Base-by-base conservation (phyloP, 352 stramenopile species). In the Elongisporangium anandrum region DNA sequence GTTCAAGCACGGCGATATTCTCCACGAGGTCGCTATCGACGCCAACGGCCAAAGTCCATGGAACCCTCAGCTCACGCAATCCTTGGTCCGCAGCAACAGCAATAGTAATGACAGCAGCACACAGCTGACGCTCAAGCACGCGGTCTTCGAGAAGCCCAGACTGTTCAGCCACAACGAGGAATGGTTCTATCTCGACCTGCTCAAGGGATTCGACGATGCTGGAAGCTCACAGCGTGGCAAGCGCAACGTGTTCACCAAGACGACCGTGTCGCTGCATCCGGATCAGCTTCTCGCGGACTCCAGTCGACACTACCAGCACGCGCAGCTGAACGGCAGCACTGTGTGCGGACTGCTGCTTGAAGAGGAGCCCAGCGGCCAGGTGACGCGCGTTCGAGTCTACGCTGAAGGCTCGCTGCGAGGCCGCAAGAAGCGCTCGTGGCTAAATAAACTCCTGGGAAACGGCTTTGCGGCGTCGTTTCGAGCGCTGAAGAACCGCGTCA, bases 331-430 rank as follows among this genome's bases (percentile, higher is more conserved):
- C 29, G 9, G 29, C 29, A 41, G 29, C 29, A 41, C 29, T 41
- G 9, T 41, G 3, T 61, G 61, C 0, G 72, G 64, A 1, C 78
- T 70, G 39, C 54, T 76, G 17, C 61, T 77, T 17, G 64, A 81
- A 60, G 60, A 69, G 39, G 20, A 68, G 23, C 64, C 59, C 15
- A 55, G 55, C 12, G 65, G 58, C 15, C 59, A 55, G 49, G 62
- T 71, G 29, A 56, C 73, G 26, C 72, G 69, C 20, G 64, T 80
- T 52, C 57, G 73, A 23, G 75, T 80, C 64, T 71, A 75, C 23
- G 72, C 57, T 1, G 66, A 76, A 49, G 65, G 64, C 47, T 56
- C 57, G 52, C 63, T 54, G 13, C 29, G 20, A 7, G 56, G 56
- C 23, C 17, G 53, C 4, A 20, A 41, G 29, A 41, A 41, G 29